These are phyloP conservation scores for Drechslerella dactyloides DNA, from an alignment of 2,329 filamentous ascomycete genomes.

Conservation along the genomic window DNA sequence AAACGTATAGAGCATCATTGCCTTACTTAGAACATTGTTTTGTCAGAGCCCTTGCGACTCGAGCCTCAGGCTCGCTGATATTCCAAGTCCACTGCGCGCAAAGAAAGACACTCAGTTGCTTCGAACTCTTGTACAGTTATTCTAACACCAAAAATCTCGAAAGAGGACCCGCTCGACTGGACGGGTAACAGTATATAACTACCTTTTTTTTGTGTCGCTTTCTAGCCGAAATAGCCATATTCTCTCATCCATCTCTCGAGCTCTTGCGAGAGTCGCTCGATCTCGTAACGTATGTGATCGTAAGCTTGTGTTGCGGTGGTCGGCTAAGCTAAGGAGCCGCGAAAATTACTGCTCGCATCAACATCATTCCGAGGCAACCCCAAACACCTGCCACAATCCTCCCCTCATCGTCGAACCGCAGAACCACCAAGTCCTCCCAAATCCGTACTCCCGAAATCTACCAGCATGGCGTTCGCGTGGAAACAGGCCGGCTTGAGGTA, in stretches of 20 bases:
- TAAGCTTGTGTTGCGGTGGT: conserved; percentile 13
- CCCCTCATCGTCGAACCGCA: conserved; percentile 1
- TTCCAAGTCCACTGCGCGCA: conserved; percentile 20
- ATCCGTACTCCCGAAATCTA: conserved; percentile 4
- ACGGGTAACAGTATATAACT: conserved; percentile 36
- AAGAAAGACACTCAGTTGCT: conserved; percentile 30
- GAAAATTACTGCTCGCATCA: conserved; percentile 37
- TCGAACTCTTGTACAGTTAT: conserved; percentile 49
- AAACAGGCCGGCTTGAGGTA: conserved; percentile 47
- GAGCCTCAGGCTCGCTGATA: conserved; percentile 13
- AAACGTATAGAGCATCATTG: conserved; percentile 71
- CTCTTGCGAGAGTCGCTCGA: not conserved
- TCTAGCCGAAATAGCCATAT: conserved; percentile 4
- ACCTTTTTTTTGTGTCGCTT: conserved; percentile 8
- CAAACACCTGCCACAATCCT: conserved; percentile 3
- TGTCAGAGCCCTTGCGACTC: conserved; percentile 16
- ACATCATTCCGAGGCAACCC: conserved; percentile 26
- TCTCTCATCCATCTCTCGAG: too few species aligned
- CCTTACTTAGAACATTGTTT: conserved; percentile 30
- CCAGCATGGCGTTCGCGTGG: conserved; percentile 49
- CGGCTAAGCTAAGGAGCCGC: conserved; percentile 11
- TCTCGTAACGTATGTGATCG: not conserved
- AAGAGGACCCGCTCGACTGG: conserved; percentile 23
- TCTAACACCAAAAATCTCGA: conserved; percentile 29
- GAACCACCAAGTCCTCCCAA: conserved; percentile 6